These are phyloP conservation scores for Candida pseudofarinosa DNA, from an alignment of 805 yeast genomes.

Conservation along the genomic window DNA sequence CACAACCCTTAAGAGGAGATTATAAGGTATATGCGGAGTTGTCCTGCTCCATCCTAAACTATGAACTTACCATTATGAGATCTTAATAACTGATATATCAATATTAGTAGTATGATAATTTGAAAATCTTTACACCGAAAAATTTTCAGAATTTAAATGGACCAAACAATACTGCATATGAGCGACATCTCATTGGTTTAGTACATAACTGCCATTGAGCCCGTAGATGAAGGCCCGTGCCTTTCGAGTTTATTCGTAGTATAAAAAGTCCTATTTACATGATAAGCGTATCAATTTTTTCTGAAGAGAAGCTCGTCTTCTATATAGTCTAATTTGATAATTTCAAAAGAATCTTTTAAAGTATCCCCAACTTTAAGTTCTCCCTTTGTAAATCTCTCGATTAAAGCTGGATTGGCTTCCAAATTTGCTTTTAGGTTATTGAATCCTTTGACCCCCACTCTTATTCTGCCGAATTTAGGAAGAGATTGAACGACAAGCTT, in stretches of 20 bases:
- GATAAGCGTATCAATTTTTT: constrained; percentile 2
- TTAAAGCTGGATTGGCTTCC: constrained; percentile 16
- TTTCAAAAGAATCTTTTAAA: constrained; percentile 14
- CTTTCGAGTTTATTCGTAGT: too few species aligned
- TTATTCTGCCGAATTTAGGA: constrained; percentile 23
- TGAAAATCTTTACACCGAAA: background rate
- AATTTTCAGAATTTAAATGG: too few species aligned
- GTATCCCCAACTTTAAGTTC: constrained; percentile 19
- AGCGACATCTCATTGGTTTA: too few species aligned
- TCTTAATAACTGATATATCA: background rate
- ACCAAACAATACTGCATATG: too few species aligned
- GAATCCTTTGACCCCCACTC: constrained; percentile 25
- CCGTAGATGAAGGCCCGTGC: too few species aligned
- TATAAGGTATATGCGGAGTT: constrained; percentile 15
- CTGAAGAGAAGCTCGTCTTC: constrained; percentile 30
- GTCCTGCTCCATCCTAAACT: constrained; percentile 18
- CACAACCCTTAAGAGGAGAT: constrained; percentile 14
- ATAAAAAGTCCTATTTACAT: background rate
- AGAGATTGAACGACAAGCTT: constrained; percentile 17
- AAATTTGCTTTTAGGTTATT: constrained; percentile 18
- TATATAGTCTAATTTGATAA: constrained; percentile 29
- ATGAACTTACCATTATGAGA: constrained; percentile 28
- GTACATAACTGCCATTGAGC: too few species aligned
- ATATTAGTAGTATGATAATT: background rate
- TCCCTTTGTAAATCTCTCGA: constrained; percentile 16